Conservation (phyloP, 2,329 filamentous ascomycete species). For the Reticulascus tulasneorum region DNA sequence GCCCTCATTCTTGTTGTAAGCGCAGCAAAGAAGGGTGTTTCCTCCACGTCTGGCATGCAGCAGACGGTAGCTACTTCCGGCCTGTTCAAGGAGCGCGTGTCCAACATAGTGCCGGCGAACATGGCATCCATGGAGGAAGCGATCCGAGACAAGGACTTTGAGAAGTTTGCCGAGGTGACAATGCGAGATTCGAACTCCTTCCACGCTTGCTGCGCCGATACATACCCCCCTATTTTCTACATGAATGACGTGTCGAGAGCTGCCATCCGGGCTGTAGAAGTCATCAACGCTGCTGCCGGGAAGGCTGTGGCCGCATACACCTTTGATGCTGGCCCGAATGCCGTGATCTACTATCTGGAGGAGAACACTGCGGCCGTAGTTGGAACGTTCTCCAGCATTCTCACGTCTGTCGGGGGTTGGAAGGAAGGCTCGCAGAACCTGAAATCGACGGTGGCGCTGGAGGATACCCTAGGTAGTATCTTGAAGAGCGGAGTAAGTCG, state of each 20-base stretch:
- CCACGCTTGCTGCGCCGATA: constrained; percentile 92
- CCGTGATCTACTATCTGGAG: constrained; percentile 91
- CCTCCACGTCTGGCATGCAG: constrained; percentile 93
- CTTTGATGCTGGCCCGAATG: constrained; percentile 95
- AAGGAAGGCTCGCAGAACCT: constrained; percentile 53
- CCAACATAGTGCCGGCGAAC: constrained; percentile 71
- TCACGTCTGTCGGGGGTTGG: constrained; percentile 68
- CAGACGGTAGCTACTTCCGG: constrained; percentile 87
- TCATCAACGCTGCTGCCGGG: constrained; percentile 77
- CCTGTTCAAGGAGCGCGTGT: constrained; percentile 76
- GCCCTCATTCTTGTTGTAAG: constrained; percentile 88
- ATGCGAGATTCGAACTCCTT: constrained; percentile 98
- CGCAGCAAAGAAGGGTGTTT: constrained; percentile 93
- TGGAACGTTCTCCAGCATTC: constrained; percentile 69
- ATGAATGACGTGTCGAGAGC: constrained; percentile 91
- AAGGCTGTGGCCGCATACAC: constrained; percentile 88
- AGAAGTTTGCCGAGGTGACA: constrained; percentile 80
- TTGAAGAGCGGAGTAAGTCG: constrained; percentile 79
- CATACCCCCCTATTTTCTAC: constrained; percentile 96
- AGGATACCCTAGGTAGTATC: constrained; percentile 59
- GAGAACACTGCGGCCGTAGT: constrained; percentile 70
- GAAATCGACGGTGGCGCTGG: constrained; percentile 53
- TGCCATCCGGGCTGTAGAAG: constrained; percentile 83
- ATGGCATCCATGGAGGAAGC: constrained; percentile 86
- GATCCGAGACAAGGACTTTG: constrained; percentile 74